Evolutionary conservation across 768 basidiomycete species (phyloP).

Genomic region (Boletus rubropictus): DNA sequence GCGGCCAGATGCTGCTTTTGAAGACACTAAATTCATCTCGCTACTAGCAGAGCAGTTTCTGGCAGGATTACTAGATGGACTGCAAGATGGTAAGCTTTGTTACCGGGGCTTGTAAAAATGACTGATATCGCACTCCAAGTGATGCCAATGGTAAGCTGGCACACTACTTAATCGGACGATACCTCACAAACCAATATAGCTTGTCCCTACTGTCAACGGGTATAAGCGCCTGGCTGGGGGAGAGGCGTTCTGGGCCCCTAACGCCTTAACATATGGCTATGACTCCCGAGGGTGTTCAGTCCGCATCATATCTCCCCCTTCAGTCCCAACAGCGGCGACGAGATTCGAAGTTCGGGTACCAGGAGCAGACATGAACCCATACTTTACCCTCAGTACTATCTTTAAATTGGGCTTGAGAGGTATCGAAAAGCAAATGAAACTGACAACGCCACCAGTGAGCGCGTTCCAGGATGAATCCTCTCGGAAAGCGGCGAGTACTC

Average conservation of each 20-base stretch:
- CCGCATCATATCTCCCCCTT: slow-evolving; percentile 88
- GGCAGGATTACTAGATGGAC: slow-evolving; percentile 86
- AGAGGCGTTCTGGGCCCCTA: slow-evolving; percentile 92
- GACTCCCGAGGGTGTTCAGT: slow-evolving; percentile 92
- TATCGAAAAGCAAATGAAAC: slow-evolving; percentile 65
- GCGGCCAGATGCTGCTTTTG: slow-evolving; percentile 61
- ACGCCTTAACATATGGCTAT: slow-evolving; percentile 90
- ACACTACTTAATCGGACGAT: background rate
- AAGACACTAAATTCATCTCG: slow-evolving; percentile 82
- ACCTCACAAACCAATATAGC: slow-evolving; percentile 32
- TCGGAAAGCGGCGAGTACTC: slow-evolving; percentile 54
- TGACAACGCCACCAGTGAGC: slow-evolving; percentile 69
- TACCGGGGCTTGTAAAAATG: background rate
- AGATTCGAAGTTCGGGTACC: slow-evolving; percentile 92
- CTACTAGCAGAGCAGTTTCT: slow-evolving; percentile 86
- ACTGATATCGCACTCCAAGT: slow-evolving; percentile 38
- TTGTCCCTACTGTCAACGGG: slow-evolving; percentile 90
- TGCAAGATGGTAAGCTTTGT: slow-evolving; percentile 68
- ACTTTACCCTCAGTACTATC: slow-evolving; percentile 82
- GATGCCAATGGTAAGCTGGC: slow-evolving; percentile 67
- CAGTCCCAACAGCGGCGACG: slow-evolving; percentile 74
- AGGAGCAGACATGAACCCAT: slow-evolving; percentile 95
- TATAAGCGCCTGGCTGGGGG: slow-evolving; percentile 96
- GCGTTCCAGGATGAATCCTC: slow-evolving; percentile 31
- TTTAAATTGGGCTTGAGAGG: slow-evolving; percentile 85